Base-by-base conservation (phyloP, 2,329 filamentous ascomycete genomes). In the Aspergillus novofumigatus region DNA sequence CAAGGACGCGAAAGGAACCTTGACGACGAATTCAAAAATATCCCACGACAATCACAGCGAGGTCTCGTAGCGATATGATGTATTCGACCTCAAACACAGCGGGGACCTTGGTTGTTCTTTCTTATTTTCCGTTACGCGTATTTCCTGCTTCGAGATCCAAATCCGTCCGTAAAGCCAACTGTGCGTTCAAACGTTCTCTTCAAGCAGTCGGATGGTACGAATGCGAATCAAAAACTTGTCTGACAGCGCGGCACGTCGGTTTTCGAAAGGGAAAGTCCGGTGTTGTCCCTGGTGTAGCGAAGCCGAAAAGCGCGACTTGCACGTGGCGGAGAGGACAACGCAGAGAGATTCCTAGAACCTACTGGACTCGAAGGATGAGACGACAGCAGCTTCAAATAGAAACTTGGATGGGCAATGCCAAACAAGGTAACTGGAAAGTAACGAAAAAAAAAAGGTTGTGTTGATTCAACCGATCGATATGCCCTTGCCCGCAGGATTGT, bases 261-360 rank as follows among this genome's bases (percentile, higher is more conserved):
- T 41, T 52, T 51, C 35, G 14, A 49, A 45, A 55, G 38, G 49
- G 50, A 55, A 41, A 53, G 55, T 53, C 32, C 49, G 58, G 48
- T 50, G 58, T 61, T 56, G 60, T 59, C 61, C 67, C 60, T 69
- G 62, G 61, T 52, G 55, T 62, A 59, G 53, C 49, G 56, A 59
- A 55, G 59, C 38, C 49, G 45, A 60, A 48, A 59, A 49, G 59
- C 65, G 69, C 65, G 65, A 66, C 55, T 69, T 62, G 62, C 64
- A 70, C 67, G 67, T 65, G 61, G 62, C 51, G 58, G 62, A 54
- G 49, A 59, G 56, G 50, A 54, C 52, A 29, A 54, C 53, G 53
- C 51, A 32, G 51, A 59, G 49, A 54, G 47, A 45, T 29, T 50
- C 29, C 26, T 50, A 41, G 3, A 5, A 32, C 42, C 8, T 26